Evolutionary conservation across 495 filamentous ascomycete species (phyloP).

Genomic region (Diplogelasinospora grovesii): DNA sequence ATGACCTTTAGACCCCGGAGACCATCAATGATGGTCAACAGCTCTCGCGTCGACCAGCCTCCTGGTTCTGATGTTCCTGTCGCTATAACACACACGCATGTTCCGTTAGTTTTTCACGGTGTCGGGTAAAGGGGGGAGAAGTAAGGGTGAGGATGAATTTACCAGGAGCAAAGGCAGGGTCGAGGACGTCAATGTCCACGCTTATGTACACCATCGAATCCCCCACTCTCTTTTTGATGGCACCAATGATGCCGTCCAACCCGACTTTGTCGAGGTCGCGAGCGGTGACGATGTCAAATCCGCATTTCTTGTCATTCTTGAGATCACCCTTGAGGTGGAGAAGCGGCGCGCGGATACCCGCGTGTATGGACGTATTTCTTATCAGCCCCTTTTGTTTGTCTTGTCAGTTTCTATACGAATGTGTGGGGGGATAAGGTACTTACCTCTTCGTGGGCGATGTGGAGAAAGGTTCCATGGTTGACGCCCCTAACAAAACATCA

Average conservation of each 20-base stretch:
- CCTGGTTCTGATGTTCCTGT: conserved; percentile 86
- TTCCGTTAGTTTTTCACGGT: neutral
- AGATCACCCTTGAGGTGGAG: conserved; percentile 62
- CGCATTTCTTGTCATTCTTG: conserved; percentile 76
- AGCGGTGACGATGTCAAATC: conserved; percentile 75
- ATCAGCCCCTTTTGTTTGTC: conserved; percentile 58
- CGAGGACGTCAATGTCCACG: conserved; percentile 84
- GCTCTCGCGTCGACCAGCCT: conserved; percentile 77
- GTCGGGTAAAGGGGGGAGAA: neutral
- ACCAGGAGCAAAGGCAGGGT: conserved; percentile 57
- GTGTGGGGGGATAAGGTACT: conserved; percentile 48
- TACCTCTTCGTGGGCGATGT: conserved; percentile 41
- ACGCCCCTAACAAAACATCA: conserved; percentile 44
- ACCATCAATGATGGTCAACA: conserved; percentile 39
- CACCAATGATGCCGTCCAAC: conserved; percentile 62
- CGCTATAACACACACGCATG: conserved; percentile 42
- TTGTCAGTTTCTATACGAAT: neutral
- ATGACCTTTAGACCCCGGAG: conserved; percentile 66
- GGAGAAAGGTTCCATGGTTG: conserved; percentile 72
- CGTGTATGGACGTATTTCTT: conserved; percentile 77
- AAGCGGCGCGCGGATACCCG: conserved; percentile 74
- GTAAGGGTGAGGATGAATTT: neutral
- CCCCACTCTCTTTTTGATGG: conserved; percentile 68
- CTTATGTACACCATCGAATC: conserved; percentile 72
- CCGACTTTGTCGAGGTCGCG: conserved; percentile 76